Conservation (phyloP, 306 rosid genomes). For the Glycyrrhiza uralensis region DNA sequence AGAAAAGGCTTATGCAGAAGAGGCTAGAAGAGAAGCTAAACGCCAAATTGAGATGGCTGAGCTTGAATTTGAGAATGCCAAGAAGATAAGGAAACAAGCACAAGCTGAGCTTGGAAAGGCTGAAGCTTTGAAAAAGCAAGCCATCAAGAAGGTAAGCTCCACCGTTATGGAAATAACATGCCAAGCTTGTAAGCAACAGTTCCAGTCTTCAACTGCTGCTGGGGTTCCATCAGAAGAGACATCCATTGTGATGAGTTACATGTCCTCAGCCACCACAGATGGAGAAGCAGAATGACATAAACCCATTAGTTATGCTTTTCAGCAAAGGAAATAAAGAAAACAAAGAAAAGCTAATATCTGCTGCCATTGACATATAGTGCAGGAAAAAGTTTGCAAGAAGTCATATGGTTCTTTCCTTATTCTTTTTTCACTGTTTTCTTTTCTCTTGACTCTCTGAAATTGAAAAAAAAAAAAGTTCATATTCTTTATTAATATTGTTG, state of each 20-base stretch:
- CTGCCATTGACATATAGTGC: neutral
- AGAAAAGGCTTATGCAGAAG: slow-evolving; percentile 75
- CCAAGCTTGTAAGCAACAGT: slow-evolving; percentile 72
- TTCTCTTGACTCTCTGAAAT: slow-evolving; percentile 19
- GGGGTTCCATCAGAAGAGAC: slow-evolving; percentile 61
- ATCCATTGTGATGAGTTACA: slow-evolving; percentile 72
- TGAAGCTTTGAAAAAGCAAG: slow-evolving; percentile 66
- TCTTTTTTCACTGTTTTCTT: neutral
- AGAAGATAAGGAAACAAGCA: slow-evolving; percentile 78
- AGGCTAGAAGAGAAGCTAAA: slow-evolving; percentile 78
- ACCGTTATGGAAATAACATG: slow-evolving; percentile 83
- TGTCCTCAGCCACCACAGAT: slow-evolving; percentile 83
- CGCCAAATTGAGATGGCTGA: slow-evolving; percentile 74
- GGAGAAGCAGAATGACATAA: slow-evolving; percentile 58
- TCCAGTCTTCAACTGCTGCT: slow-evolving; percentile 37
- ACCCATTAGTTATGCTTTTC: neutral
- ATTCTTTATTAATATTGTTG: slow-evolving; percentile 40
- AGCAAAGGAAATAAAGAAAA: neutral
- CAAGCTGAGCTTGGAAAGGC: slow-evolving; percentile 73
- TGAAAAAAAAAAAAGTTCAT: slow-evolving; percentile 1
- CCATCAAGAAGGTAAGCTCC: slow-evolving; percentile 62
- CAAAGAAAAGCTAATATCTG: neutral
- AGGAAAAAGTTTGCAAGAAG: slow-evolving; percentile 8
- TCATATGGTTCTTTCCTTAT: neutral
- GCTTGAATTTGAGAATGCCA: slow-evolving; percentile 73